phyloP scores from a whole-genome alignment of 192 early-diverging fungal genomes.

The Linderina pennispora region DNA sequence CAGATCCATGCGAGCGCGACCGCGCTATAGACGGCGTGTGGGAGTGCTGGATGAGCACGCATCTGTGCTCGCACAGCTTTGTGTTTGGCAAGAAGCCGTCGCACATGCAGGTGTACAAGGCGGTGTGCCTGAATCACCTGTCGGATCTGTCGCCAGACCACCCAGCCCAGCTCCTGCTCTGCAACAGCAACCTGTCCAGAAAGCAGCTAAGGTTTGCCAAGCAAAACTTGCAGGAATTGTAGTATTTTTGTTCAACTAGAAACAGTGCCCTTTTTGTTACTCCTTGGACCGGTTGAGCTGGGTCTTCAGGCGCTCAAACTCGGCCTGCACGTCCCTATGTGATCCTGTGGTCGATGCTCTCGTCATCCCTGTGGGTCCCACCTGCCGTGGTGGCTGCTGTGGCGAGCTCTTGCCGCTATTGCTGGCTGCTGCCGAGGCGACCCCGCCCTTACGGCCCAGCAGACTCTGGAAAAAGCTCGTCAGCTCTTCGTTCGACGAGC shows the following conservation, averaged over 20 bases:
- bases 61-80: too few species aligned
- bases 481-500: slow-evolving; percentile 69
- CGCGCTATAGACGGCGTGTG: too few species aligned
- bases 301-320: slow-evolving; percentile 40
- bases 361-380: too few species aligned
- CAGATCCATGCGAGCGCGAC: slow-evolving; percentile 1
- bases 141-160: slow-evolving; percentile 9
- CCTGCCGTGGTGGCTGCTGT: slow-evolving; percentile 20
- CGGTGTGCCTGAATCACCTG: slow-evolving; percentile 21
- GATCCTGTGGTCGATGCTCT: too few species aligned
- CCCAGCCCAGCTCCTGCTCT: too few species aligned
- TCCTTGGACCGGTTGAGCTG: slow-evolving; percentile 40
- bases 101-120: slow-evolving; percentile 8
- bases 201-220: slow-evolving; percentile 13
- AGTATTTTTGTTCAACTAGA: too few species aligned
- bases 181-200: slow-evolving; percentile 2
- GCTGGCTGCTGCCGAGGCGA: slow-evolving; percentile 18
- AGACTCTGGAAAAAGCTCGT: slow-evolving; percentile 90
- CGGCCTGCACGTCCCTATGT: slow-evolving; percentile 37
- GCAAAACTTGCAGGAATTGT: too few species aligned
- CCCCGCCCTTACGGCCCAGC: slow-evolving; percentile 54
- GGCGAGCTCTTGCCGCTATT: slow-evolving; percentile 32
- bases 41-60: too few species aligned
- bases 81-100: not conserved
- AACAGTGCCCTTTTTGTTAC: too few species aligned